Evolutionary conservation across 805 yeast genomes (phyloP).

Genomic region (Blastobotrys robertii): DNA sequence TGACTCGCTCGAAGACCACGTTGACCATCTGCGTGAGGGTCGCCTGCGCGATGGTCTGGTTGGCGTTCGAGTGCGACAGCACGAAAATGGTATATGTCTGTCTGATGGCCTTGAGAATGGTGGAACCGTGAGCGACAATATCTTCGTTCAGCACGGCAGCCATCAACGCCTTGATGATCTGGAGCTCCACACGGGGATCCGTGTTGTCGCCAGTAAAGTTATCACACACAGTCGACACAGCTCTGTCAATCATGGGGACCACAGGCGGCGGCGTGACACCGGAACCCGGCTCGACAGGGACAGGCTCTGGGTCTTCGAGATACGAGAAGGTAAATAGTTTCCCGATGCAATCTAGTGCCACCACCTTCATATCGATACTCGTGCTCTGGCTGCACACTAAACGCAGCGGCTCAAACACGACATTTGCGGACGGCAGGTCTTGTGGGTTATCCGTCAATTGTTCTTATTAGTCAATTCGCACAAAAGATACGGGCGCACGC

Average conservation of each 20-base stretch:
- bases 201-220: conserved; percentile 91
- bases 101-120: conserved; percentile 79
- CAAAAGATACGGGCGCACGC: background rate
- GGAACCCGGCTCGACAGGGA: conserved; percentile 24
- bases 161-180: conserved; percentile 83
- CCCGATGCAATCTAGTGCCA: conserved; percentile 77
- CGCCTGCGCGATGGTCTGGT: conserved; percentile 94
- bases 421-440: conserved; percentile 34
- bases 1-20: conserved; percentile 70
- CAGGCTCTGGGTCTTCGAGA: conserved; percentile 36
- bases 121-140: conserved; percentile 82
- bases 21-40: conserved; percentile 84
- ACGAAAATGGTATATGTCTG: conserved; percentile 90
- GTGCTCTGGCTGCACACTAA: conserved; percentile 57
- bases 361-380: conserved; percentile 52
- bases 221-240: conserved; percentile 72
- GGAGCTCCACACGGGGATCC: conserved; percentile 79
- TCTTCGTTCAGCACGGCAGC: conserved; percentile 76
- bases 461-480: conserved; percentile 15
- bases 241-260: conserved; percentile 61
- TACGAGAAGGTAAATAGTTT: conserved; percentile 81
- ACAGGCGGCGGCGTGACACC: conserved; percentile 46
- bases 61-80: conserved; percentile 66
- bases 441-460: conserved; percentile 20
- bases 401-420: conserved; percentile 73